Conservation (phyloP, 176 grass and related monocot genomes). For the Hyparrhenia diplandra region DNA sequence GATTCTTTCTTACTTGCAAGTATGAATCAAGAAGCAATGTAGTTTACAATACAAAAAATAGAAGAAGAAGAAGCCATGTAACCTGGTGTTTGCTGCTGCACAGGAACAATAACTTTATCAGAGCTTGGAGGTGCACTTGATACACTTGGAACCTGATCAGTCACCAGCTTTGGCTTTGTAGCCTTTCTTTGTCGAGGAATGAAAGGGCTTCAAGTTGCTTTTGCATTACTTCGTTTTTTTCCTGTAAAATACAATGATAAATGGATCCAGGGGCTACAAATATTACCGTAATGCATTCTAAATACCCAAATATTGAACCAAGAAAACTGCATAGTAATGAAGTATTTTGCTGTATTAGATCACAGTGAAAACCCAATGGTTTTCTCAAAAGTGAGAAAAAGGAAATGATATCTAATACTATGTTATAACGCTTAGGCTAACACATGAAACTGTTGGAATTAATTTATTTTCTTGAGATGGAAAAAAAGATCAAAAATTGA, state of each 20-base stretch:
- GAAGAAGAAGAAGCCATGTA: not conserved
- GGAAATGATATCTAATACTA: not conserved
- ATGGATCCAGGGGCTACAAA: not conserved
- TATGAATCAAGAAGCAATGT: conserved; percentile 7
- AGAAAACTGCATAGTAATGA: not conserved
- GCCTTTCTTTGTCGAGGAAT: conserved; percentile 79
- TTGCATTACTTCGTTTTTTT: conserved; percentile 80
- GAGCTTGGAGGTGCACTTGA: conserved; percentile 28
- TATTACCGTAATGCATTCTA: not conserved
- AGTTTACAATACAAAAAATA: not conserved
- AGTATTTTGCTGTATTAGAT: not conserved
- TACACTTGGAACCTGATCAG: conserved; percentile 50
- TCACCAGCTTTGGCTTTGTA: conserved; percentile 54
- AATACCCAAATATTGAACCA: not conserved
- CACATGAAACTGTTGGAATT: no score
- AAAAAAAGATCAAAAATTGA: no score
- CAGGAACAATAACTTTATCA: conserved; percentile 40
- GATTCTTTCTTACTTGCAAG: not conserved
- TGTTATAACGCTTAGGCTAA: not conserved
- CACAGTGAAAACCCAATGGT: not conserved
- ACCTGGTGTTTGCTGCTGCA: conserved; percentile 55
- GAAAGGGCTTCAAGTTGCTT: conserved; percentile 86
- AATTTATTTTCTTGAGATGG: no score
- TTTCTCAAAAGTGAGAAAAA: not conserved
- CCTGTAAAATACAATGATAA: conserved; percentile 31